Conservation (phyloP, 768 basidiomycete species). For the Auricularia cornea region DNA sequence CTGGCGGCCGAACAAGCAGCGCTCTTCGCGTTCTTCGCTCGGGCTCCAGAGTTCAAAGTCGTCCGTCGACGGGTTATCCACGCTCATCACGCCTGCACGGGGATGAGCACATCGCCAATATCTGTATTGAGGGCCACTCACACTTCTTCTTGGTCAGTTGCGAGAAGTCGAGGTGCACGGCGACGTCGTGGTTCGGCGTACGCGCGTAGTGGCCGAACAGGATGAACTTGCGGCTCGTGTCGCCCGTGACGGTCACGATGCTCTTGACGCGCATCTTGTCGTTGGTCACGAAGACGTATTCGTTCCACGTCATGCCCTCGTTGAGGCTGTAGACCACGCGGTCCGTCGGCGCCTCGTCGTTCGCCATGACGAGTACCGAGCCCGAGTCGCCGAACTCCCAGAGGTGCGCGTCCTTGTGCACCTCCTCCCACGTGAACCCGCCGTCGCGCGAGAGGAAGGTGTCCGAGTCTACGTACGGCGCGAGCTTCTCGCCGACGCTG, state of each 20-base stretch:
- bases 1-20: constrained; percentile 88
- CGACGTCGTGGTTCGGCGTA: constrained; percentile 39
- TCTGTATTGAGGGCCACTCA: constrained; percentile 37
- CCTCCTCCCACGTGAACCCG: constrained; percentile 97
- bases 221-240: constrained; percentile 88
- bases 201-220: constrained; percentile 60
- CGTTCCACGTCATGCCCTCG: constrained; percentile 80
- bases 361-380: constrained; percentile 85
- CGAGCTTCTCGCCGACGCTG: constrained; percentile 81
- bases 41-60: constrained; percentile 99
- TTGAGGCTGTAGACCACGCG: constrained; percentile 84
- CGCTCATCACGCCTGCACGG: constrained; percentile 58
- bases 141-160: constrained; percentile 68
- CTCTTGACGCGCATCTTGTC: constrained; percentile 64
- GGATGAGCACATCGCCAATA: no score
- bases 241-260: constrained; percentile 82
- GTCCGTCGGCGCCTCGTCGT: constrained; percentile 91
- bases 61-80: constrained; percentile 68
- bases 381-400: constrained; percentile 99
- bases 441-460: constrained; percentile 95
- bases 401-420: constrained; percentile 94
- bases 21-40: constrained; percentile 76
- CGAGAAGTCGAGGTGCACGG: constrained; percentile 85
- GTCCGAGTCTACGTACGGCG: constrained; percentile 77
- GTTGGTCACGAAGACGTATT: constrained; percentile 66